Evolutionary conservation across 345 rosid genomes (phyloP).

Genomic region (Bruguiera sexangula): DNA sequence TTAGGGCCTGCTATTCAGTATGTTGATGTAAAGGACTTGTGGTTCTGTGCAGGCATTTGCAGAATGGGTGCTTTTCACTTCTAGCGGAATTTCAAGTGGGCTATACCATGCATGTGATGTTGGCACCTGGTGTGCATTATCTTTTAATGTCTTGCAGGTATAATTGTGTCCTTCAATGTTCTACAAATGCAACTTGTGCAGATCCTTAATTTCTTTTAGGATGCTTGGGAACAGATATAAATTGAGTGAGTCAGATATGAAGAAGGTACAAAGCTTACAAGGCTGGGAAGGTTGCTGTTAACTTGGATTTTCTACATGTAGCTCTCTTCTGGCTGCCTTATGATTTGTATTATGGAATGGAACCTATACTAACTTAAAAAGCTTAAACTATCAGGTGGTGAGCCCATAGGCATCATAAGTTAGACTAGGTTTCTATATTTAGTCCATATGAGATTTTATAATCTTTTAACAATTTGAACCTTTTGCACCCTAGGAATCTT

Average conservation of each 20-base stretch:
- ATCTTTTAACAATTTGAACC: too few species aligned
- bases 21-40: slow-evolving; percentile 4
- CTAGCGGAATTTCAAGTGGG: slow-evolving; percentile 89
- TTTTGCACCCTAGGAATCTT: too few species aligned
- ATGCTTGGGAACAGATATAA: background rate
- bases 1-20: background rate
- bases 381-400: too few species aligned
- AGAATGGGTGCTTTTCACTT: slow-evolving; percentile 92
- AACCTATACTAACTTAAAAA: too few species aligned
- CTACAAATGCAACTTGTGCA: too few species aligned
- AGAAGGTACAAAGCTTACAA: background rate
- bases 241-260: background rate
- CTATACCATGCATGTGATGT: slow-evolving; percentile 96
- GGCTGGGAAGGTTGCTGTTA: too few species aligned
- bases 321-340: background rate
- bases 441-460: too few species aligned
- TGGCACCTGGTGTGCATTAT: slow-evolving; percentile 85
- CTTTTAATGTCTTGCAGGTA: slow-evolving; percentile 80
- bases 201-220: background rate
- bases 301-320: background rate
- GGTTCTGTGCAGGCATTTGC: slow-evolving; percentile 64
- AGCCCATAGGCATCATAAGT: too few species aligned
- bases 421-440: too few species aligned
- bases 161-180: background rate
- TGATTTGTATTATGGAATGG: background rate